Evolutionary conservation across 2,329 filamentous ascomycete species (phyloP).

Genomic region (Colletotrichum sublineola): DNA sequence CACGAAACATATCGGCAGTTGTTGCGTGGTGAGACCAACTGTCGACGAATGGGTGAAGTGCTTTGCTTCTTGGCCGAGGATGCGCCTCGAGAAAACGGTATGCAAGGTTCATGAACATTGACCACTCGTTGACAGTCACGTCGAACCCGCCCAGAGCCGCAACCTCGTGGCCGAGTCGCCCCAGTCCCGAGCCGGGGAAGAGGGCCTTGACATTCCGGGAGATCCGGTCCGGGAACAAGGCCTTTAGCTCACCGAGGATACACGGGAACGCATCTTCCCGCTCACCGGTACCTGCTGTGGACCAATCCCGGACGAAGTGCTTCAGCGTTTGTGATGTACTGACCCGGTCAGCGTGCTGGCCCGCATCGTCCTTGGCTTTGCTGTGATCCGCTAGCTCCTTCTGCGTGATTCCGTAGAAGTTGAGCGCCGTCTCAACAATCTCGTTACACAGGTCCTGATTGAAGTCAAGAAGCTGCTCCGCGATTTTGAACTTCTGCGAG

Average conservation of each 20-base stretch:
- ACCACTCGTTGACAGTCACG: constrained; percentile 70
- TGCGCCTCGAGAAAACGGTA: constrained; percentile 63
- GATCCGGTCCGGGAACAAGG: constrained; percentile 49
- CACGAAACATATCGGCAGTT: constrained; percentile 60
- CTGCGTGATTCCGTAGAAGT: constrained; percentile 60
- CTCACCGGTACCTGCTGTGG: constrained; percentile 61
- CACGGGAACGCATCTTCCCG: constrained; percentile 58
- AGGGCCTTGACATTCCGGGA: constrained; percentile 54
- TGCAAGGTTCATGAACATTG: constrained; percentile 67
- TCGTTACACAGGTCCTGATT: constrained; percentile 62
- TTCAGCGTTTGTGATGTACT: constrained; percentile 67
- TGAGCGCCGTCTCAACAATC: constrained; percentile 60
- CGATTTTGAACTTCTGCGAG: constrained; percentile 63
- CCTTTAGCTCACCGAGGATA: constrained; percentile 51
- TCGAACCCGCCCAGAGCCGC: constrained; percentile 60
- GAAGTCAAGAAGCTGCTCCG: constrained; percentile 56
- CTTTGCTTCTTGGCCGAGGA: constrained; percentile 45
- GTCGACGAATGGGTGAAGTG: constrained; percentile 66
- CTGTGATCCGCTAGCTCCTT: constrained; percentile 61
- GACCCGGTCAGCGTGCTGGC: constrained; percentile 58
- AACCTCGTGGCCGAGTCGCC: constrained; percentile 66
- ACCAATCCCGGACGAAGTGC: constrained; percentile 71
- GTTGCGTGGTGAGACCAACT: constrained; percentile 68
- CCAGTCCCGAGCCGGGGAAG: constrained; percentile 66
- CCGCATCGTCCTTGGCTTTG: constrained; percentile 53